Percentiles rank a stretch among this genome's conserved stretches.
These are phyloP conservation scores for Ogataea wickerhamii DNA, from an alignment of 805 yeast genomes.

Conservation along the genomic window DNA sequence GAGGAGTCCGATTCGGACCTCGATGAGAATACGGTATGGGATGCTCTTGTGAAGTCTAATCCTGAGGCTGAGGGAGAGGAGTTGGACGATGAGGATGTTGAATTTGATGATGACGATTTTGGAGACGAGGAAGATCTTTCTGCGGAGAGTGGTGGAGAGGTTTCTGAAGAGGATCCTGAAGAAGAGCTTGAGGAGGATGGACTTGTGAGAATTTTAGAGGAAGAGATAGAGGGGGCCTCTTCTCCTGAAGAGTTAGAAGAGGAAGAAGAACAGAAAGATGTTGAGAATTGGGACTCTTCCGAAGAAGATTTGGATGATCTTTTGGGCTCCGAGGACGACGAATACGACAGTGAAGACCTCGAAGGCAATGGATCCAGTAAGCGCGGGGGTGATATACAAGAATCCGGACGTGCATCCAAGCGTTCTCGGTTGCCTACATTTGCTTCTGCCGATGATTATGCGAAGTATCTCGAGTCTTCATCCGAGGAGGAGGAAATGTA, in stretches of 20 bases:
- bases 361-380: constrained; percentile 12
- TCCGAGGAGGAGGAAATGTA: constrained; percentile 39
- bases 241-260: constrained; percentile 30
- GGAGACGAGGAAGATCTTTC: too few species aligned
- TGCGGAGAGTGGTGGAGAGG: constrained; percentile 33
- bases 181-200: constrained; percentile 34
- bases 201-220: constrained; percentile 17
- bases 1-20: constrained; percentile 40
- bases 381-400: constrained; percentile 17
- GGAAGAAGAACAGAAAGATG: constrained; percentile 15
- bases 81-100: constrained; percentile 34
- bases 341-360: constrained; percentile 26
- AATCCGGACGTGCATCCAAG: constrained; percentile 38
- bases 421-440: constrained; percentile 73
- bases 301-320: constrained; percentile 26
- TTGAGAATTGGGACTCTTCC: constrained; percentile 19
- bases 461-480: constrained; percentile 65
- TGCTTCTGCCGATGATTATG: constrained; percentile 86
- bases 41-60: constrained; percentile 54
- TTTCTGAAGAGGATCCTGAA: constrained; percentile 24
- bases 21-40: constrained; percentile 56
- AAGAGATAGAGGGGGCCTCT: constrained; percentile 34
- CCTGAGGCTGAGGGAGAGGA: constrained; percentile 55
- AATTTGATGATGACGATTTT: constrained; percentile 38
- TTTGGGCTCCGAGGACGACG: constrained; percentile 20